phyloP scores from a whole-genome alignment of 179 eudicot genomes.

The Beta corolliflora region DNA sequence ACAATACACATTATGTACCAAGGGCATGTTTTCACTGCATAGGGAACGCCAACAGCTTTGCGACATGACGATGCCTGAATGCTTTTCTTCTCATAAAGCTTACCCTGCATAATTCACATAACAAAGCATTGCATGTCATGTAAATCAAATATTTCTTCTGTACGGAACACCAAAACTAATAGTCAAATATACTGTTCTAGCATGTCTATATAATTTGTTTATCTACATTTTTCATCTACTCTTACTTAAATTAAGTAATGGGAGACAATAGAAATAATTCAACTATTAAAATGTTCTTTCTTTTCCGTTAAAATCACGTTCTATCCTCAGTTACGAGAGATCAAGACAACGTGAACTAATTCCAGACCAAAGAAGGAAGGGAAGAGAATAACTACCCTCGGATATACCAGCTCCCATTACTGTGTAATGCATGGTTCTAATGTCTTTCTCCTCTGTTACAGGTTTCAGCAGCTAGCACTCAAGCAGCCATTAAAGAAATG shows the following conservation, averaged over 20 bases:
- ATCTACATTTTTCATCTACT: background rate
- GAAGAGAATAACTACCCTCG: background rate
- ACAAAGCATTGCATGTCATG: background rate
- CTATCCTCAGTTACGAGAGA: background rate
- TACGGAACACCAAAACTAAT: too few relatives aligned
- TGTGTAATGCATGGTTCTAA: background rate
- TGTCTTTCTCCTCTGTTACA: background rate
- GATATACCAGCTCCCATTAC: background rate
- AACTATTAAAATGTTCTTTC: too few relatives aligned
- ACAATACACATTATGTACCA: background rate
- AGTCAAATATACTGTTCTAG: too few relatives aligned
- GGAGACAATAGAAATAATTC: background rate
- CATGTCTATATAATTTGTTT: too few relatives aligned
- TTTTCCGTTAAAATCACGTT: too few relatives aligned
- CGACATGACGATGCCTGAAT: background rate
- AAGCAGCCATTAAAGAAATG: conserved; percentile 3
- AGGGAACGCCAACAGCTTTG: background rate
- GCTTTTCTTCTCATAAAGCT: background rate
- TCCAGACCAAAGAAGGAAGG: background rate
- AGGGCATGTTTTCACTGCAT: background rate
- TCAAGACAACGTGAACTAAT: background rate
- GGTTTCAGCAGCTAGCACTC: background rate
- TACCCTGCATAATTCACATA: background rate
- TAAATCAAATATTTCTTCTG: background rate
- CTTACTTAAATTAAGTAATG: background rate